Base-by-base conservation (phyloP, 2,329 filamentous ascomycete species). In the Claviceps pazoutovae region DNA sequence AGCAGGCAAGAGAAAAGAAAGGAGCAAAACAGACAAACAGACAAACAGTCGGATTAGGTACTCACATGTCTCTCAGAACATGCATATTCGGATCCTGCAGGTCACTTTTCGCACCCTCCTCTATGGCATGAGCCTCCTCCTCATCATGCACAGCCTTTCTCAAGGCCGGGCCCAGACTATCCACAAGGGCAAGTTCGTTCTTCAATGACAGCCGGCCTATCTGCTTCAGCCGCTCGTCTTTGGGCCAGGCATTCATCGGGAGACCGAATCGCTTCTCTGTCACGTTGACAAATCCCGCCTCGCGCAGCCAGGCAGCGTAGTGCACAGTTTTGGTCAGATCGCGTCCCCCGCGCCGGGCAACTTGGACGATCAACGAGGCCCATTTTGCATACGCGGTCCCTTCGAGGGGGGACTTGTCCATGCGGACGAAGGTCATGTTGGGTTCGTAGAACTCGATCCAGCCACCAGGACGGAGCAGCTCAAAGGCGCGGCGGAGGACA, bases 401-500 rank as follows among this genome's bases (percentile, higher is more conserved):
- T 1, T 49, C 21, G 6, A 49, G 16, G 17, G 42, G 26, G 3
- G 8, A 41, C 30, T 48, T 44, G 14, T 54, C 54, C 23, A 56
- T 19, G 37, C 57, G 47, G 45, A 62, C 55, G 50, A 37, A 56
- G 53, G 50, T 59, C 50, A 47, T 56, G 51, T 42, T 59, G 56
- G 48, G 60, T 55, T 73, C 65, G 50, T 61, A 61, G 11, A 68
- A 46, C 53, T 75, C 71, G 9, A 71, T 58, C 58, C 60, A 70
- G 23, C 69, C 71, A 21, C 70, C 72, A 0, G 71, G 70, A n/a
- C 60, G 61, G 4, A 68, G 59, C 52, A 64, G 69, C 53, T 71
- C 63, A 54, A 69, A 75, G 13, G 70, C 67, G 56, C 73, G 65
- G 14, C 60, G 54, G 49, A 78, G 65, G n/a, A 80, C 64, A 8